Evolutionary conservation across 176 grass and related monocot genomes (phyloP).

Genomic region (Tuctoria greenei): DNA sequence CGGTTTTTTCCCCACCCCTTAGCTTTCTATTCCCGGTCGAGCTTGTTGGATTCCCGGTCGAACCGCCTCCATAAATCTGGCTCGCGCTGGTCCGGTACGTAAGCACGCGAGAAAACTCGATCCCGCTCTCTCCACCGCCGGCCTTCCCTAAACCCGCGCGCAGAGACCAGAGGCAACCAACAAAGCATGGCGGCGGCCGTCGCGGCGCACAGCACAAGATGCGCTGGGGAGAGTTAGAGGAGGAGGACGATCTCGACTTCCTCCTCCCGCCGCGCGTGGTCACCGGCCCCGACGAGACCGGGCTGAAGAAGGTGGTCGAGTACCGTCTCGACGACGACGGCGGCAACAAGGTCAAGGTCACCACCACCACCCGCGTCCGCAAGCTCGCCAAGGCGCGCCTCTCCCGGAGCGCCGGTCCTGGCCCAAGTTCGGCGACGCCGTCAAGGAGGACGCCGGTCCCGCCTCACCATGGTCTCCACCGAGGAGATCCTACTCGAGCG

Average conservation of each 20-base stretch:
- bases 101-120: too few relatives aligned
- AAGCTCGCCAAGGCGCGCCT: conserved; percentile 66
- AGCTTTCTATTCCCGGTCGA: too few relatives aligned
- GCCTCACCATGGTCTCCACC: conserved; percentile 84
- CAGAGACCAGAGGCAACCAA: too few relatives aligned
- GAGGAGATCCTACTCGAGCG: conserved; percentile 84
- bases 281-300: conserved; percentile 66
- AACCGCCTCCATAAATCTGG: too few relatives aligned
- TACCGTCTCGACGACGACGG: conserved; percentile 84
- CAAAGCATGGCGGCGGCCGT: too few relatives aligned
- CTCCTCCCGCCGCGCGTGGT: conserved; percentile 71
- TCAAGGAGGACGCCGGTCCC: conserved; percentile 56
- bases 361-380: conserved; percentile 67
- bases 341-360: conserved; percentile 72
- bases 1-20: too few relatives aligned
- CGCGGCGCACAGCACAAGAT: too few relatives aligned
- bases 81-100: too few relatives aligned
- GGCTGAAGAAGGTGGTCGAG: conserved; percentile 62
- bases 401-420: conserved; percentile 64
- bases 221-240: too few relatives aligned
- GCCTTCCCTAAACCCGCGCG: too few relatives aligned
- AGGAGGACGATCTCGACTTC: conserved; percentile 20
- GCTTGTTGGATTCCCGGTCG: too few relatives aligned
- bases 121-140: too few relatives aligned
- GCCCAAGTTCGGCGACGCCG: conserved; percentile 80